phyloP scores from a whole-genome alignment of 164 flowering plant genomes.

The Nelumbo lutea region DNA sequence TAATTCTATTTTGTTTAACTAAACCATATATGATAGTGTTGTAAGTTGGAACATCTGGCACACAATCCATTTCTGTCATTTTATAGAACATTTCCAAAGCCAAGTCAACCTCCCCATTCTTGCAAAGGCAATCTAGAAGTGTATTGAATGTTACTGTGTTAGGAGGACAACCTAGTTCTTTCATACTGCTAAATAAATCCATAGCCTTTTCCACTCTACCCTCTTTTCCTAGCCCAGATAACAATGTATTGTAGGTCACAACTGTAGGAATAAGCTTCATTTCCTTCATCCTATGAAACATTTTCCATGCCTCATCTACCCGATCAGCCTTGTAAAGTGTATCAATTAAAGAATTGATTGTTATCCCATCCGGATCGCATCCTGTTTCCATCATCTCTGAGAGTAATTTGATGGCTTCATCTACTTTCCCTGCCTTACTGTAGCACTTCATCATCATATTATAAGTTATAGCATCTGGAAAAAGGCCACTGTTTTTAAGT shows the following conservation, averaged over 20 bases:
- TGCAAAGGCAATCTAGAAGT: slow-evolving; percentile 33
- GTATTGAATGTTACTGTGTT: slow-evolving; percentile 34
- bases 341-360: slow-evolving; percentile 73
- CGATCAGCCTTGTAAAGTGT: slow-evolving; percentile 71
- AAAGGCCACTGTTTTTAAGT: slow-evolving; percentile 51
- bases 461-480: slow-evolving; percentile 87
- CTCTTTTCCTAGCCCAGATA: slow-evolving; percentile 72
- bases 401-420: slow-evolving; percentile 66
- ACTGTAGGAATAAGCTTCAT: slow-evolving; percentile 70
- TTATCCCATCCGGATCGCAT: slow-evolving; percentile 58
- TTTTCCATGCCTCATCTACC: slow-evolving; percentile 73
- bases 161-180: slow-evolving; percentile 20
- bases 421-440: slow-evolving; percentile 62
- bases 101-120: slow-evolving; percentile 53
- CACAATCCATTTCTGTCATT: slow-evolving; percentile 50
- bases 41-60: slow-evolving; percentile 75
- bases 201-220: slow-evolving; percentile 53
- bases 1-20: slow-evolving; percentile 42
- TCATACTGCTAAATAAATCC: slow-evolving; percentile 39
- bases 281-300: slow-evolving; percentile 63
- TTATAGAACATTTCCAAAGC: slow-evolving; percentile 54
- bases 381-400: slow-evolving; percentile 54
- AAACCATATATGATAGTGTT: slow-evolving; percentile 78
- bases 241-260: slow-evolving; percentile 83
- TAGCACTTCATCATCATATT: slow-evolving; percentile 95